Conservation (phyloP, 2,329 filamentous ascomycete genomes). For the Ophiobolus disseminans region DNA sequence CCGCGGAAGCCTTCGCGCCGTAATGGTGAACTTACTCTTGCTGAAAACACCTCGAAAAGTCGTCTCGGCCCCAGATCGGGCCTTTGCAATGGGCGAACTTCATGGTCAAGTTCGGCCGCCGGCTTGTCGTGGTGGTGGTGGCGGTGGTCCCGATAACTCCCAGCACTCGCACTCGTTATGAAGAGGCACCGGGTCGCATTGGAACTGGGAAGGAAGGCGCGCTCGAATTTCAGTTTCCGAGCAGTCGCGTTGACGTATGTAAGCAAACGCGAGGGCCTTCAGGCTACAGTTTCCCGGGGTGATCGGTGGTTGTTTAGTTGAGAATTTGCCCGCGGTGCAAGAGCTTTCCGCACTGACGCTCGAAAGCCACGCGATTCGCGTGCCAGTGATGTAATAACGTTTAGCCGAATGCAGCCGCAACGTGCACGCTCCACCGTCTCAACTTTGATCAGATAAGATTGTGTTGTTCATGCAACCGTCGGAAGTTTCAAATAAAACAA, state of each 20-base stretch:
- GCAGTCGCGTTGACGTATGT: background rate
- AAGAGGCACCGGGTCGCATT: conserved; percentile 2
- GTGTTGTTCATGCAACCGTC: too few relatives aligned
- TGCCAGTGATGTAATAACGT: conserved; percentile 2
- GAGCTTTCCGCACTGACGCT: background rate
- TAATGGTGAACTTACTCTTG: conserved; percentile 65
- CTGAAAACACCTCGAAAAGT: conserved; percentile 68
- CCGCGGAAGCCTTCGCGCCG: background rate
- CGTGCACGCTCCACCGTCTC: background rate
- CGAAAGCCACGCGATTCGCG: background rate
- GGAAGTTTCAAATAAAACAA: too few relatives aligned
- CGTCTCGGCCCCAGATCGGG: conserved; percentile 66
- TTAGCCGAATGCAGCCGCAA: conserved; percentile 1
- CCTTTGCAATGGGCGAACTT: conserved; percentile 66
- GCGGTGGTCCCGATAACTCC: conserved; percentile 17
- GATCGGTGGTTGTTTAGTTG: background rate
- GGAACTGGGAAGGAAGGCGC: conserved; percentile 3
- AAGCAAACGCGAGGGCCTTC: background rate
- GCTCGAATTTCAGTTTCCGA: background rate
- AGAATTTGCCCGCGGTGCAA: background rate
- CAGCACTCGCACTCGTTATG: conserved; percentile 31
- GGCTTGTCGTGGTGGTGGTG: conserved; percentile 14
- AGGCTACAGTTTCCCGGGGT: background rate
- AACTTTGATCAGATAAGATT: conserved; percentile 1
- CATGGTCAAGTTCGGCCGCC: conserved; percentile 11